Evolutionary conservation across 257 asterid species (phyloP), one percentile per base, ranked within the genome.

Genomic region (Primulina tabacum): DNA sequence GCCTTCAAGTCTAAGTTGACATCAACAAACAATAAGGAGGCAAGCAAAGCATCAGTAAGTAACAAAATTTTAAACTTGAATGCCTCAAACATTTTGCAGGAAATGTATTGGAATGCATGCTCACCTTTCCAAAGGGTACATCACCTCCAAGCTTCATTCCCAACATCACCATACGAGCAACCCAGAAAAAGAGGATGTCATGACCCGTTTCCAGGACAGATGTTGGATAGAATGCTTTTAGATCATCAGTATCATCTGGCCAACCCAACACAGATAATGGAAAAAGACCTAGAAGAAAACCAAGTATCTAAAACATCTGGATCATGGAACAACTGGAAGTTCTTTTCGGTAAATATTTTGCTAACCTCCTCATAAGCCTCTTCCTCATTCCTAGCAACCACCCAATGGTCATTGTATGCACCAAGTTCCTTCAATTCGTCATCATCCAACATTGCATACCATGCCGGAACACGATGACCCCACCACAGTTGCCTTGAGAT

Each of bases 401-500:
- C 87, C 99, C 97, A 93, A 62, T 80, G 96, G 70, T 82, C 73
- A 69, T 77, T 77, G 77, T 80, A 80, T 10, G 84, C 81, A 76
- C 95, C 97, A 29, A 87, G 70, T 78, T 85, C 97, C 81, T 82
- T 86, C 78, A 81, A 78, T 55, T 93, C 72, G 80, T 93, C 96
- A 59, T 76, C 89, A 29, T 91, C 90, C 80, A 93, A 70, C 33
- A 76, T 47, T 52, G 82, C 96, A 76, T 90, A 93, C 97, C 97
- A 93, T 37, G 99, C 96, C 21, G 97, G 97, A 75, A 90, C 75
- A 37, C 92, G 92, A 67, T 90, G 99, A 64, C 99, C 99, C 99
- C 97, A 93, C 99, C 99, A 93, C 73, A 93, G 94, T 77, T 93
- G 99, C 79, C 99, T 86, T 71, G 99, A 93, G 76, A 93, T 80